Percentiles rank a stretch among this genome's conserved stretches.
Evolutionary conservation across 139 green algal genomes (phyloP).

Genomic region (Zygnema circumcarinatum): DNA sequence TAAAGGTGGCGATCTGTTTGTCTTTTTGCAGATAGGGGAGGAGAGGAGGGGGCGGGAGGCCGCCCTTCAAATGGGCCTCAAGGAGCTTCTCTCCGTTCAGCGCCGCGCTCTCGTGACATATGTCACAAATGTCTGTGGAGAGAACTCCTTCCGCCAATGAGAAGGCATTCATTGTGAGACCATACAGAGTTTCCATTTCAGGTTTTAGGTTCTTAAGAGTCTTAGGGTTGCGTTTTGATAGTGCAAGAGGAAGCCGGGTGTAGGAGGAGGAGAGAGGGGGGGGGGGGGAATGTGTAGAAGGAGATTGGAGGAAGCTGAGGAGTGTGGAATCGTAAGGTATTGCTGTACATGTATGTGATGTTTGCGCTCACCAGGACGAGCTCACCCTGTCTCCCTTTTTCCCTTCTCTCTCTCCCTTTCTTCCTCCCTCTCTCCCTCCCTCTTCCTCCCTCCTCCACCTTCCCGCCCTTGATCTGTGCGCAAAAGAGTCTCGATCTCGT

Average conservation of each 20-base stretch:
- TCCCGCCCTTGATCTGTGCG: too few species aligned
- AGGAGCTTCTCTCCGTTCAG: background rate
- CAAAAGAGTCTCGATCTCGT: background rate
- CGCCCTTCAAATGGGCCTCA: background rate
- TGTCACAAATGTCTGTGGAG: background rate
- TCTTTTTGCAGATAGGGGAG: background rate
- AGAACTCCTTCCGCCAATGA: background rate
- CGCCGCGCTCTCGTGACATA: background rate
- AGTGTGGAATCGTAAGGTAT: background rate
- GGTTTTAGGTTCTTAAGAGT: background rate
- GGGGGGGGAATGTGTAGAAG: too few species aligned
- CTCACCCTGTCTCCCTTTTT: background rate
- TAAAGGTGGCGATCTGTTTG: too few species aligned
- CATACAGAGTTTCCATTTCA: background rate
- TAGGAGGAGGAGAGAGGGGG: too few species aligned
- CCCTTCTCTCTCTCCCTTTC: background rate
- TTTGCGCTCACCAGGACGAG: background rate
- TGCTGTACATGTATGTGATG: background rate
- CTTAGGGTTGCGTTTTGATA: background rate
- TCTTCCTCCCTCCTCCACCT: too few species aligned
- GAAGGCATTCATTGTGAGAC: background rate
- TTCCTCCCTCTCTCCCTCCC: background rate
- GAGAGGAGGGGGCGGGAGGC: background rate
- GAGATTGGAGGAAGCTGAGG: background rate
- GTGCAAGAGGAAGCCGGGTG: too few species aligned